Percentiles rank a stretch among this genome's conserved stretches.
These are phyloP conservation scores for Candida loeiensis DNA, from an alignment of 805 yeast genomes.

Conservation along the genomic window DNA sequence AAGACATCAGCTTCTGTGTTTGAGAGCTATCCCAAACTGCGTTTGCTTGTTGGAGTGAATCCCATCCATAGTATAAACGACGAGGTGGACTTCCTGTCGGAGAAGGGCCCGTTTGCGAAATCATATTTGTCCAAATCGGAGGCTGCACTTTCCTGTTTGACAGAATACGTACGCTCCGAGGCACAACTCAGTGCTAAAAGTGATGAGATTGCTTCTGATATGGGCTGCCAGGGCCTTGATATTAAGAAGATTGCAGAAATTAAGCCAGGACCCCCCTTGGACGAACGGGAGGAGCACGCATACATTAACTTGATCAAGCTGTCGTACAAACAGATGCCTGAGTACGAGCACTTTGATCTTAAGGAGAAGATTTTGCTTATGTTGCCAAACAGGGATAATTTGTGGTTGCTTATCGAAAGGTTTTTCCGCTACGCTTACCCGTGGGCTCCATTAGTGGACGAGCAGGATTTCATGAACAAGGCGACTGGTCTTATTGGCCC, in stretches of 20 bases:
- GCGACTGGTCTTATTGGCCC: constrained; percentile 16
- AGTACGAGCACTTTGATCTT: constrained; percentile 4
- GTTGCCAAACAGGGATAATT: constrained; percentile 14
- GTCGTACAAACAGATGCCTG: constrained; percentile 6
- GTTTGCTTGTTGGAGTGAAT: constrained; percentile 6
- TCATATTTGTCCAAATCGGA: constrained; percentile 8
- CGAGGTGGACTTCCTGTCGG: constrained; percentile 7
- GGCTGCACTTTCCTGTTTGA: constrained; percentile 5
- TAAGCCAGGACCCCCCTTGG: constrained; percentile 1
- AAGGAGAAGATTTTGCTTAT: constrained; percentile 9
- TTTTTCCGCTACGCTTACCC: constrained; percentile 17
- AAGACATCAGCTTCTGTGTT: too few species aligned
- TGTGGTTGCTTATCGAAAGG: constrained; percentile 18
- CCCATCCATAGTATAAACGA: constrained; percentile 2
- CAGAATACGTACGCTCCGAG: constrained; percentile 5
- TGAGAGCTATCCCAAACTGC: not conserved
- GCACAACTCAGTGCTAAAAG: not conserved
- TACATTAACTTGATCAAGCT: constrained; percentile 9
- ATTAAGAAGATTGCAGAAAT: constrained; percentile 9
- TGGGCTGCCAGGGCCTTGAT: constrained; percentile 3
- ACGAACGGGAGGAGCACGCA: not conserved
- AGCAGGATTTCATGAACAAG: constrained; percentile 17
- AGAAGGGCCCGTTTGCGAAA: constrained; percentile 8
- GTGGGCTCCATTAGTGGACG: constrained; percentile 19
- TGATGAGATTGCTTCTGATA: constrained; percentile 3